These are phyloP conservation scores for Cyclostephanos invisitatus DNA, from an alignment of 108 stramenopile species.

Conservation along the genomic window DNA sequence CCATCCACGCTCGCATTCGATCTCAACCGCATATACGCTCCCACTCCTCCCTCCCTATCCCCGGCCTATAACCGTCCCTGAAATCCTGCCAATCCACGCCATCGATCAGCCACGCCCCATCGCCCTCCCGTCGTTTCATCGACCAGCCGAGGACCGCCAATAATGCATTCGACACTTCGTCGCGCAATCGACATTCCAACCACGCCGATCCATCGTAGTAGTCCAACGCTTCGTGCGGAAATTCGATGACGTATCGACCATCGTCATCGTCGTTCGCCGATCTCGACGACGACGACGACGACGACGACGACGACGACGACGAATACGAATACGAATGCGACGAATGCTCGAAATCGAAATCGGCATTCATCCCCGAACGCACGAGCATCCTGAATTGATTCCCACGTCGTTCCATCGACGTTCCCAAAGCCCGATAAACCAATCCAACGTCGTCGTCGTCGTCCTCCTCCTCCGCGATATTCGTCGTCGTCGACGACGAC, in stretches of 20 bases:
- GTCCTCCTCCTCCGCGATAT: no score
- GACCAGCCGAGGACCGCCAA: slow-evolving; percentile 69
- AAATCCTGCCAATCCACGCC: slow-evolving; percentile 87
- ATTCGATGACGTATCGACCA: slow-evolving; percentile 58
- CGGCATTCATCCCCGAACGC: slow-evolving; percentile 1
- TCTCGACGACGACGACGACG: slow-evolving; percentile 15
- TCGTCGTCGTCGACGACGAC: no score
- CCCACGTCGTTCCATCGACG: slow-evolving; percentile 48
- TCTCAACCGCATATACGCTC: slow-evolving; percentile 62
- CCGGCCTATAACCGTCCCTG: slow-evolving; percentile 70
- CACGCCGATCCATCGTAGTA: slow-evolving; percentile 69
- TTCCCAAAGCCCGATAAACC: slow-evolving; percentile 48
- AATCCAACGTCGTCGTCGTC: slow-evolving; percentile 11
- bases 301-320: no score
- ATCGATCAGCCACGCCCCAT: slow-evolving; percentile 64
- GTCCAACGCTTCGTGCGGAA: slow-evolving; percentile 54
- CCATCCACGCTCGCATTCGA: no score
- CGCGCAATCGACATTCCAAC: slow-evolving; percentile 71
- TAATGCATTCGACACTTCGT: slow-evolving; percentile 38
- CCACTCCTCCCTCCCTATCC: slow-evolving; percentile 82
- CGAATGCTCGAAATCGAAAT: no score
- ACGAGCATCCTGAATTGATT: slow-evolving; percentile 83
- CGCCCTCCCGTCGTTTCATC: slow-evolving; percentile 28
- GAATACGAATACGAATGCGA: no score
- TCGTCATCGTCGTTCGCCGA: slow-evolving; percentile 17